Conservation (phyloP, 768 basidiomycete species). For the Lactarius vividus region DNA sequence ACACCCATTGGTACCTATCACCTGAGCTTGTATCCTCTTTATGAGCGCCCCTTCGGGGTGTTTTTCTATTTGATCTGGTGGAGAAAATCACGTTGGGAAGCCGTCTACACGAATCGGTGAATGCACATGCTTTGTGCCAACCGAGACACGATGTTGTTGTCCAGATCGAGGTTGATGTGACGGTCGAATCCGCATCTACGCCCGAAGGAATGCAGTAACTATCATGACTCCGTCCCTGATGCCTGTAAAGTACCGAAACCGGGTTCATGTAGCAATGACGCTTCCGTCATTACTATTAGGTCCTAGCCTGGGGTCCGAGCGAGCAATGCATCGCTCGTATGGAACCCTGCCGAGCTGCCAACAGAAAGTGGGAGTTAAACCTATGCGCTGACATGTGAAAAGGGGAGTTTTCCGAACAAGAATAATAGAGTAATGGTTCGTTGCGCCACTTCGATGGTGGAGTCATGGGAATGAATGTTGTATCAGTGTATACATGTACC, state of each 20-base stretch:
- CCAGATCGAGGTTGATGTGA: neutral
- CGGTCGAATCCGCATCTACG: neutral
- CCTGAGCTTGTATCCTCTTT: neutral
- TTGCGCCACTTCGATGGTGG: neutral
- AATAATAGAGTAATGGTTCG: neutral
- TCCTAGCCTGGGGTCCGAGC: neutral
- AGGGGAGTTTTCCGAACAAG: neutral
- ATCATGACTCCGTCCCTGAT: neutral
- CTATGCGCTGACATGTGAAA: neutral
- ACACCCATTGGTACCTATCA: neutral
- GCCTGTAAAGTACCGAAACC: neutral
- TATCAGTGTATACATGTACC: neutral
- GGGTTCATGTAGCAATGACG: neutral
- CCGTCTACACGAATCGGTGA: neutral
- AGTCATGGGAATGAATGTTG: neutral
- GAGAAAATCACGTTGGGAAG: constrained; percentile 17
- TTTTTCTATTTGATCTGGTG: neutral
- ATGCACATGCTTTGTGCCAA: neutral
- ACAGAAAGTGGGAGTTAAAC: neutral
- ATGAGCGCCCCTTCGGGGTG: neutral
- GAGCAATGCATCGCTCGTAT: neutral
- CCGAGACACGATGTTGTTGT: neutral
- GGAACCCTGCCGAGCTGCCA: neutral
- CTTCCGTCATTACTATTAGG: neutral
- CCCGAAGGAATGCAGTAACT: neutral